A percentile compares a stretch with the other conserved stretches of the same genome.
Conservation (phyloP, 768 basidiomycete species). For the Trichaptum fuscoviolaceum region DNA sequence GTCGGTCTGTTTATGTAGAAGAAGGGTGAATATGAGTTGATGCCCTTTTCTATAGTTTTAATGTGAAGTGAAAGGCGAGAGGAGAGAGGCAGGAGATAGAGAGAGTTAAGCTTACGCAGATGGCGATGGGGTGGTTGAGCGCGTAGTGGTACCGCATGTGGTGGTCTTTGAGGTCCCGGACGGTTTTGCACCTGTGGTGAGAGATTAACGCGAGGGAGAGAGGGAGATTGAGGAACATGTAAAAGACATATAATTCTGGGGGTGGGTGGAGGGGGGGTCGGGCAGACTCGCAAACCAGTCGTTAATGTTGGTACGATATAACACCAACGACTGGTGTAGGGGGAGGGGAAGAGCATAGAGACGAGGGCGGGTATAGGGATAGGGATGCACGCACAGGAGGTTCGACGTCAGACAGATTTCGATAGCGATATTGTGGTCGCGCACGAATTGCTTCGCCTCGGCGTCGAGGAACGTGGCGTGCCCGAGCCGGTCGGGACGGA, state of each 20-base stretch:
- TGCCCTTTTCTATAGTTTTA: background rate
- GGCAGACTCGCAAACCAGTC: no score
- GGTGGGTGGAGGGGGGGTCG: no score
- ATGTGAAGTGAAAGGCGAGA: slow-evolving; percentile 3
- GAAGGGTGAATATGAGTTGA: slow-evolving; percentile 4
- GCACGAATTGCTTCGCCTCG: slow-evolving; percentile 51
- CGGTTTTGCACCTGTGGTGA: slow-evolving; percentile 56
- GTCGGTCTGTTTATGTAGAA: slow-evolving; percentile 63
- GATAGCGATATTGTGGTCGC: slow-evolving; percentile 51
- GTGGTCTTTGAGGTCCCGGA: slow-evolving; percentile 56
- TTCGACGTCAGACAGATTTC: slow-evolving; percentile 85
- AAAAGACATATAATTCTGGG: no score
- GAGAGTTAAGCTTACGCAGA: slow-evolving; percentile 53
- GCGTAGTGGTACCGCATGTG: slow-evolving; percentile 66
- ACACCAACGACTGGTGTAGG: background rate
- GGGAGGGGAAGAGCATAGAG: slow-evolving; percentile 2
- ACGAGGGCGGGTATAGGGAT: background rate
- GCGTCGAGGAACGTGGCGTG: slow-evolving; percentile 78
- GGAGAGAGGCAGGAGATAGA: slow-evolving; percentile 2
- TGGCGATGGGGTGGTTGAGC: slow-evolving; percentile 61
- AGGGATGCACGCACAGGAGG: slow-evolving; percentile 44
- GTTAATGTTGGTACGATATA: no score
- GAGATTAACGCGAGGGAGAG: background rate
- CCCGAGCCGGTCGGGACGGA: slow-evolving; percentile 62
- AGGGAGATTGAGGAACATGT: background rate